Evolutionary conservation across 352 stramenopile species (phyloP).

Genomic region (Pythium folliculosum): DNA sequence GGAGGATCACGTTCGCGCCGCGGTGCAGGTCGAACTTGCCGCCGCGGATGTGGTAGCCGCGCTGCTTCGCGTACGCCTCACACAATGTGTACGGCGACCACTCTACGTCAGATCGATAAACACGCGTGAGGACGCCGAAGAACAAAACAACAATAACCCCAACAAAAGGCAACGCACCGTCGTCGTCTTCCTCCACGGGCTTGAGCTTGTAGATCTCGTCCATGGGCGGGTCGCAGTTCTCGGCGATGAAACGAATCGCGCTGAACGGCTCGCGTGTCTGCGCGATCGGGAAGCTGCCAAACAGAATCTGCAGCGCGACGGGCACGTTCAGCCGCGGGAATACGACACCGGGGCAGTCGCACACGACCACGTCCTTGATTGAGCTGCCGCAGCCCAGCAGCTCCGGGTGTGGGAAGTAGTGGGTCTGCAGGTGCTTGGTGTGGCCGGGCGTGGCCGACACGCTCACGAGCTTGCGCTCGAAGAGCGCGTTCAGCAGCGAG

Average conservation of each 20-base stretch:
- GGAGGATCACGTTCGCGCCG: slow-evolving; percentile 69
- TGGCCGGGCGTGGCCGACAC: slow-evolving; percentile 77
- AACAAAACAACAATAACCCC: neutral
- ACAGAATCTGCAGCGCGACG: slow-evolving; percentile 72
- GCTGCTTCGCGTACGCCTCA: slow-evolving; percentile 72
- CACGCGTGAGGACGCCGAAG: neutral
- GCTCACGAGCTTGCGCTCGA: slow-evolving; percentile 76
- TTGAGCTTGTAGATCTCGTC: slow-evolving; percentile 83
- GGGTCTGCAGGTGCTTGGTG: slow-evolving; percentile 84
- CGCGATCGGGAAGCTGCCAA: slow-evolving; percentile 82
- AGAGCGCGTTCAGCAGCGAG: slow-evolving; percentile 92
- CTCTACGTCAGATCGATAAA: slow-evolving; percentile 26
- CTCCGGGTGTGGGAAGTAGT: slow-evolving; percentile 66
- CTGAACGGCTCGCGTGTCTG: slow-evolving; percentile 88
- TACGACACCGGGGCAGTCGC: slow-evolving; percentile 80
- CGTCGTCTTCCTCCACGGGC: slow-evolving; percentile 69
- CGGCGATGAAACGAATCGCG: slow-evolving; percentile 80
- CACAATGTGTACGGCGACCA: slow-evolving; percentile 81
- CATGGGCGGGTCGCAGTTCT: slow-evolving; percentile 75
- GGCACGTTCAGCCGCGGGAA: slow-evolving; percentile 77
- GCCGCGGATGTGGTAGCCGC: slow-evolving; percentile 73
- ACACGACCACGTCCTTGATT: slow-evolving; percentile 62
- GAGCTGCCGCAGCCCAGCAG: slow-evolving; percentile 42
- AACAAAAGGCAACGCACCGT: slow-evolving; percentile 22
- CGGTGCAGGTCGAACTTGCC: slow-evolving; percentile 78